Evolutionary conservation across 169 alveolate species (phyloP).

Genomic region (Plasmodium sp.): DNA sequence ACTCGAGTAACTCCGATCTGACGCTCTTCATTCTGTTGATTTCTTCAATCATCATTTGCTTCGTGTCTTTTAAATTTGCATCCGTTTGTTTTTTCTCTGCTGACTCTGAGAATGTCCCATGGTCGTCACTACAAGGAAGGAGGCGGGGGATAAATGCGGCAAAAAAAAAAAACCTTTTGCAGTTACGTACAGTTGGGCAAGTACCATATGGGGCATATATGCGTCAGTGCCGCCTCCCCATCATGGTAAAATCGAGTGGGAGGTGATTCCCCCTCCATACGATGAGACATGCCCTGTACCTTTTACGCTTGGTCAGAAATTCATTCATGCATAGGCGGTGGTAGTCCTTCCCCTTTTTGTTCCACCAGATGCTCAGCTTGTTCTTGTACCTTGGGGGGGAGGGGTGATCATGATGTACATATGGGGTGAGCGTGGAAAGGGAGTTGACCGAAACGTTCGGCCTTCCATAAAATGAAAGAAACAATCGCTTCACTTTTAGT

Average conservation of each 20-base stretch:
- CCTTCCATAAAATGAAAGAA: not conserved
- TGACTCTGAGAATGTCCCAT: not conserved
- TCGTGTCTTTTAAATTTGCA: slow-evolving; percentile 64
- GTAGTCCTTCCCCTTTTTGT: slow-evolving; percentile 21
- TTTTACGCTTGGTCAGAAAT: slow-evolving; percentile 25
- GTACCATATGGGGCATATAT: not conserved
- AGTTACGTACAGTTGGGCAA: not conserved
- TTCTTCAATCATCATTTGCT: slow-evolving; percentile 68
- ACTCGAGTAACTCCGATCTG: slow-evolving; percentile 46
- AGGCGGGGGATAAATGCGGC: not conserved
- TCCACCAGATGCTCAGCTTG: slow-evolving; percentile 66
- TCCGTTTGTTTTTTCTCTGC: not conserved
- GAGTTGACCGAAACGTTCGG: not conserved
- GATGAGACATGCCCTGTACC: not conserved
- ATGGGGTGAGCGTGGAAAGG: not conserved
- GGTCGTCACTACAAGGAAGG: not conserved
- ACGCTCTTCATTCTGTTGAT: slow-evolving; percentile 66
- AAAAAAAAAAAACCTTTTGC: not conserved
- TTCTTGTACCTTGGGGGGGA: slow-evolving; percentile 6
- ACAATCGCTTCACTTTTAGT: not conserved
- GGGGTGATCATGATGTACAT: not conserved
- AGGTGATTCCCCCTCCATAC: not conserved
- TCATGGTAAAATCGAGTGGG: not conserved
- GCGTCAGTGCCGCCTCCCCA: not conserved
- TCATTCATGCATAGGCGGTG: slow-evolving; percentile 54